Conservation (phyloP, 2,329 filamentous ascomycete genomes). For the Harringtonia aguacate region DNA sequence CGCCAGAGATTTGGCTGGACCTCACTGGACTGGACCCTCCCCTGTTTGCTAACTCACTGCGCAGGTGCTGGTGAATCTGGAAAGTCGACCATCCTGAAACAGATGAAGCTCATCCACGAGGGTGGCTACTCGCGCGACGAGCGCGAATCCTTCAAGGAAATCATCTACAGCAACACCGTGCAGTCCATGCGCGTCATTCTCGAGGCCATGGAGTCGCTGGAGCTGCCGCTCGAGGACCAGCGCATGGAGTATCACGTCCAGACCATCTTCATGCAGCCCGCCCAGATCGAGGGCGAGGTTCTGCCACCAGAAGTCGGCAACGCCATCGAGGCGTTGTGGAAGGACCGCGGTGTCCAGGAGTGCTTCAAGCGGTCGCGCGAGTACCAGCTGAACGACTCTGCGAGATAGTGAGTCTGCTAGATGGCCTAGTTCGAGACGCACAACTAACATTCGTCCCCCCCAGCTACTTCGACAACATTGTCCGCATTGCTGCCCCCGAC, state of each 20-base stretch:
- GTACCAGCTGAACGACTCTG: constrained; percentile 93
- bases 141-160: constrained; percentile 59
- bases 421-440: constrained; percentile 19
- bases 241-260: constrained; percentile 95
- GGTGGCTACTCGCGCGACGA: constrained; percentile 94
- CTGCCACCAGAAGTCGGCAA: constrained; percentile 89
- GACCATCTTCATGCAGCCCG: constrained; percentile 97
- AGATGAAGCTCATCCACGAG: constrained; percentile 99
- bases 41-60: constrained; percentile 8
- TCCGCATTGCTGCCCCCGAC: constrained; percentile 79
- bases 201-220: constrained; percentile 58
- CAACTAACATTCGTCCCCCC: constrained; percentile 7
- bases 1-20: no score
- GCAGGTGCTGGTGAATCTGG: constrained; percentile 94
- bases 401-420: constrained; percentile 61
- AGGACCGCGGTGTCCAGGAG: constrained; percentile 82
- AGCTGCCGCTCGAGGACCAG: constrained; percentile 79
- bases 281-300: constrained; percentile 91
- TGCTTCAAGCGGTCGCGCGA: constrained; percentile 94
- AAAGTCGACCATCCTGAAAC: constrained; percentile 89
- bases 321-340: constrained; percentile 88
- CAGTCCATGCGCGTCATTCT: constrained; percentile 61
- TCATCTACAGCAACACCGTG: constrained; percentile 61
- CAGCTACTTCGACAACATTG: constrained; percentile 93
- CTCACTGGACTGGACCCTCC: no score